Evolutionary conservation across 148 eudicot species (phyloP).

Genomic region (Camellia granthamiana): DNA sequence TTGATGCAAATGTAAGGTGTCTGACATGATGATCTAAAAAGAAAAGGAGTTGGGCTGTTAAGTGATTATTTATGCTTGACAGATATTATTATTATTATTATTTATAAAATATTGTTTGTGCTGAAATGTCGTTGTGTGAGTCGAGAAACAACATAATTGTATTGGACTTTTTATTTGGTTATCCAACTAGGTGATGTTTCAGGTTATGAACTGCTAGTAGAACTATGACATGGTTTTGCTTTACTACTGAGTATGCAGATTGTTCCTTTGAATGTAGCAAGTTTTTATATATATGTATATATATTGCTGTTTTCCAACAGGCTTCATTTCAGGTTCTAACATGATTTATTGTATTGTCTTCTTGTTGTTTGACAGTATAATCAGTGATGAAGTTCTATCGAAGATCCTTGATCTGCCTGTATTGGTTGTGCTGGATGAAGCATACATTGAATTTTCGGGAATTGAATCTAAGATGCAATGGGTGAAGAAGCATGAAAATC

Average conservation of each 20-base stretch:
- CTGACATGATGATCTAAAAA: not conserved
- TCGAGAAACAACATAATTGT: not conserved
- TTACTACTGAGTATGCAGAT: not conserved
- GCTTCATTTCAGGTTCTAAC: constrained; percentile 10
- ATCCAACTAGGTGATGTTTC: not conserved
- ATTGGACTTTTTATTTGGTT: not conserved
- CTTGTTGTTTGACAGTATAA: constrained; percentile 53
- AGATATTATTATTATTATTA: too few relatives aligned
- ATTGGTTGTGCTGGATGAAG: constrained; percentile 92
- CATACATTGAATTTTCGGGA: constrained; percentile 89
- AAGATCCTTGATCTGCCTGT: constrained; percentile 75
- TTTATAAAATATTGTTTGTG: not conserved
- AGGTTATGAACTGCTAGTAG: not conserved
- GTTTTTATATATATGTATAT: not conserved
- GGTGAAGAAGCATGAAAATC: constrained; percentile 92
- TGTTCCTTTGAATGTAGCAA: not conserved
- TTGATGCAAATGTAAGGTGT: not conserved
- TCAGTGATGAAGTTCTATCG: constrained; percentile 65
- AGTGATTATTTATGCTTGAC: not conserved
- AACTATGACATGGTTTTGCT: not conserved
- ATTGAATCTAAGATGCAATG: constrained; percentile 81
- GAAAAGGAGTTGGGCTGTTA: not conserved
- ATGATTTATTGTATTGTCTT: not conserved
- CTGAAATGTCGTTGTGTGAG: not conserved
- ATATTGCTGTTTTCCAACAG: not conserved